Evolutionary conservation across 257 asterid genomes (phyloP).

Genomic region (Lycium barbarum): DNA sequence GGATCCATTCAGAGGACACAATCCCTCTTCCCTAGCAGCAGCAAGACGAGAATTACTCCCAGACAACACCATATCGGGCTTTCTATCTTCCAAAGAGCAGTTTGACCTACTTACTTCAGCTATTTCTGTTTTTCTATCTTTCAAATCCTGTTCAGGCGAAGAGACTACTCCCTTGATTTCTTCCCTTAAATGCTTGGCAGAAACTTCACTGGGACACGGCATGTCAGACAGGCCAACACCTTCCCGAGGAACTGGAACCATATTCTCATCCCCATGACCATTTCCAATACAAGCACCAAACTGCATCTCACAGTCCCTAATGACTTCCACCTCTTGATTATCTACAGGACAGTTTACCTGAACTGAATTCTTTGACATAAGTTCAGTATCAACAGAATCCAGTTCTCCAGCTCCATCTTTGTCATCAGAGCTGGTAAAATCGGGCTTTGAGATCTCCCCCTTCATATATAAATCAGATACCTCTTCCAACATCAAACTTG

Average conservation of each 20-base stretch:
- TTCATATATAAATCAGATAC: conserved; percentile 43
- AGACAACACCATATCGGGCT: conserved; percentile 35
- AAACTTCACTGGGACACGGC: conserved; percentile 36
- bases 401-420: conserved; percentile 38
- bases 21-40: not conserved
- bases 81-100: conserved; percentile 36
- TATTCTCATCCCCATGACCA: conserved; percentile 36
- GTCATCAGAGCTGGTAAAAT: conserved; percentile 45
- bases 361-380: conserved; percentile 35
- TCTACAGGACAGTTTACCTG: conserved; percentile 38
- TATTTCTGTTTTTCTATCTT: conserved; percentile 25
- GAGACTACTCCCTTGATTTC: conserved; percentile 43
- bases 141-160: conserved; percentile 38
- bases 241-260: conserved; percentile 38
- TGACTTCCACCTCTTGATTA: conserved; percentile 47
- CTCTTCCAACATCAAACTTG: conserved; percentile 49
- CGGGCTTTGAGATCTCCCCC: conserved; percentile 42
- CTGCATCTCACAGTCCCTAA: conserved; percentile 36
- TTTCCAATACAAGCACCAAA: conserved; percentile 35
- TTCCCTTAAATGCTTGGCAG: conserved; percentile 39
- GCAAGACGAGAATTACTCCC: conserved; percentile 38
- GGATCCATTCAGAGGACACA: conserved; percentile 38
- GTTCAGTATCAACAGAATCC: conserved; percentile 47
- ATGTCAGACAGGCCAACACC: conserved; percentile 37
- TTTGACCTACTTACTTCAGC: conserved; percentile 38